A percentile compares a stretch with the other conserved stretches of the same genome.
Evolutionary conservation across 495 filamentous ascomycete genomes (phyloP).

Genomic region (Polyplosphaeria fusca): DNA sequence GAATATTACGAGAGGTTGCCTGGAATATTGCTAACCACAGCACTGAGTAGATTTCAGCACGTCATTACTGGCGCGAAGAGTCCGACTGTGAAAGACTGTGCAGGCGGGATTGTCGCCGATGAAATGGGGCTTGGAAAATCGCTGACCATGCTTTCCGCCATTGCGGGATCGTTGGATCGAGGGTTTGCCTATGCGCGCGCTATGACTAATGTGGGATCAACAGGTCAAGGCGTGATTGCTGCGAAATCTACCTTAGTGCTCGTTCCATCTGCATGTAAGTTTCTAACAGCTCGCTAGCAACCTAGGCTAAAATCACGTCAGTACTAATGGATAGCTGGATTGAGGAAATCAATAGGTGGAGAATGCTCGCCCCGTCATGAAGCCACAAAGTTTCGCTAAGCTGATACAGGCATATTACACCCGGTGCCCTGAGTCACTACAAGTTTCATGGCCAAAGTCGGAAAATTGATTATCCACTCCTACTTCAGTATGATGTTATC

Average conservation of each 20-base stretch:
- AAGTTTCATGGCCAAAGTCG: background rate
- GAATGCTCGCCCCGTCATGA: no score
- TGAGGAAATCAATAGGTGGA: background rate
- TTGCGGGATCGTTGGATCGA: slow-evolving; percentile 9
- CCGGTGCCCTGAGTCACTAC: background rate
- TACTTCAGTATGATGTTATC: slow-evolving; percentile 6
- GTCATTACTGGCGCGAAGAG: slow-evolving; percentile 17
- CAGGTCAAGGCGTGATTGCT: background rate
- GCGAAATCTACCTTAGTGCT: slow-evolving; percentile 9
- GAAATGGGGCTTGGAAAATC: slow-evolving; percentile 21
- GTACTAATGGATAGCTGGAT: slow-evolving; percentile 11
- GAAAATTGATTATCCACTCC: background rate
- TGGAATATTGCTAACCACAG: no score
- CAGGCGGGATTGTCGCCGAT: slow-evolving; percentile 14
- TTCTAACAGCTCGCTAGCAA: no score
- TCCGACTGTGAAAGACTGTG: background rate
- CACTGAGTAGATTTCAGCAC: slow-evolving; percentile 11
- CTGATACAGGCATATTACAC: background rate
- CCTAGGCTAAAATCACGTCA: no score
- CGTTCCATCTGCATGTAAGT: slow-evolving; percentile 6
- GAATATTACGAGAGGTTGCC: no score
- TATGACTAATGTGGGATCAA: background rate
- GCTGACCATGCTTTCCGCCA: slow-evolving; percentile 1
- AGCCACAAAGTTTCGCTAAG: no score
- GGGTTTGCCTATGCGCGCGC: background rate